Base-by-base conservation (phyloP, 768 basidiomycete genomes). In the Cyclocybe aegerita region DNA sequence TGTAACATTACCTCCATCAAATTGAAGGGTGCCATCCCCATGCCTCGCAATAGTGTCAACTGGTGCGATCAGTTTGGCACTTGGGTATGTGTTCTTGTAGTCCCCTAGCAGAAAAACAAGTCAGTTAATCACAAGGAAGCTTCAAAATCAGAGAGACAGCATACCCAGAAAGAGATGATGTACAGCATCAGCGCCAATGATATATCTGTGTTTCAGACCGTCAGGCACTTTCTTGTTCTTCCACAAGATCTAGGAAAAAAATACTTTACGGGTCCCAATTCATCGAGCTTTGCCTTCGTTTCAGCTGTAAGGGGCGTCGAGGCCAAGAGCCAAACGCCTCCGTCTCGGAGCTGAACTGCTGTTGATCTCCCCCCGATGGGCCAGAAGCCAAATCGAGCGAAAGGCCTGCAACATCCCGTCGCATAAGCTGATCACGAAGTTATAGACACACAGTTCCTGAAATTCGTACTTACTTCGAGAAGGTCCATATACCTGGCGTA, bases 291-390 rank as follows among this genome's bases (percentile, higher is more conserved):
- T 3, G 66, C 51, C 61, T 85, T 85, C 2, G 90, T 92, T 23
- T 82, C 81, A 2, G 71, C 69, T 34, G 81, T 79, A 46, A 90
- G 69, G 0, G 88, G 86, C 7, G 86, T 86, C 1, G 90, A 92
- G 0, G 89, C 91, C n/a, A 92, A 72, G 9, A 93, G 74, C 82
- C 90, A 94, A 23, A 94, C 83, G 9, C 80, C 83, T 34, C 86
- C 83, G 43, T 79, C 76, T 35, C 68, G 67, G 16, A 94, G 73
- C 66, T 77, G 81, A 58, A 95, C 74, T 0, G 91, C 93, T 0
- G 92, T 95, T 6, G 90, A 85, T 39, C 93, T 74, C 14, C 92
- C 91, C 1, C 93, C 93, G 29, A 93, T 70, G 3, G 90, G 89
- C 11, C 91, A 58, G 23, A 90, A 7, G 7, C 83, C 81, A 51